Base-by-base conservation (phyloP, 176 grass and related monocot species). In the Ensete glaucum region DNA sequence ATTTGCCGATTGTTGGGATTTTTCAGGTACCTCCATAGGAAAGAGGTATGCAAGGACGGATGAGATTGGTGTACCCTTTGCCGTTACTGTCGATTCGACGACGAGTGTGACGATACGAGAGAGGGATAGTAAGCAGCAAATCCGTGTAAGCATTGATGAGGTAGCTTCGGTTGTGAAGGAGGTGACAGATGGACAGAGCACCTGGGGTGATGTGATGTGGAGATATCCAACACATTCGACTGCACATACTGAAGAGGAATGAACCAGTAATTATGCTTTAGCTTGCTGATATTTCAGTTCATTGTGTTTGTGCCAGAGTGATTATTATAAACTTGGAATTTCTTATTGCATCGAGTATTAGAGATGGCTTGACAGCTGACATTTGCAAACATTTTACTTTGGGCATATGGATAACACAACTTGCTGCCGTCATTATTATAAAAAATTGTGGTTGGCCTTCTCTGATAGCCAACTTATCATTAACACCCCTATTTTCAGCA, bases 131-230 rank as follows among this genome's bases (percentile, higher is more conserved):
- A 97, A 97, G 73, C 79, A 90, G 52, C 90, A 97, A 72, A 84
- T 97, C 65, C 90, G 93, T 0, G 80, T 90, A 0, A 82, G 90
- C n/a, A 85, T 97, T 0, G 83, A 82, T 24, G 87, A 92, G 83
- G 93, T 92, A 58, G 90, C 85, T 55, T 88, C 67, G 1, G 83
- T 92, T 14, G 83, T 92, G 70, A 97, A 97, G 69, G 85, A 84
- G 76, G 79, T 90, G 49, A 88, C 68, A 0, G 87, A 97, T 9
- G 87, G 93, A 27, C 76, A 90, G 66, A 90, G 83, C 69, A 96
- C 93, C 67, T 96, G 93, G 93, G 93, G 84, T 0, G 89, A 96
- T 73, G 85, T 96, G 79, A 81, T 92, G 93, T 88, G 93, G 93
- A 85, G 83, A 69, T 96, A 83, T 77, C 93, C 93, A 11, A 54